A percentile compares a stretch with the other conserved stretches of the same genome.
Evolutionary conservation across 352 stramenopile species (phyloP).

Genomic region (Phytopythium helicoides): DNA sequence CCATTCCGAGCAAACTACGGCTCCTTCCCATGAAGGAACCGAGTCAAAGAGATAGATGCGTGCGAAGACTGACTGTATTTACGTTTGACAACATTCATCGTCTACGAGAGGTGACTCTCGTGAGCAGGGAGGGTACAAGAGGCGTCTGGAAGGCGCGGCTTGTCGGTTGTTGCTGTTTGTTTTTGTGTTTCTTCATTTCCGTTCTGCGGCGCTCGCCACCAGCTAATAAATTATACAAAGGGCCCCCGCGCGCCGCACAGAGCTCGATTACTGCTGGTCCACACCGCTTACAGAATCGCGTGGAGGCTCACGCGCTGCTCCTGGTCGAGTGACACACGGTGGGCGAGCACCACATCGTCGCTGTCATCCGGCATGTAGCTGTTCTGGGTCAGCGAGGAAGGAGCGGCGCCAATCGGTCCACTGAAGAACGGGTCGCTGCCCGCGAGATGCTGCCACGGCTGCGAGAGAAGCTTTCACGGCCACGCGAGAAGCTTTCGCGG

Average conservation of each 20-base stretch:
- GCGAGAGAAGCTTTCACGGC: neutral
- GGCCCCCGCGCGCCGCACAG: neutral
- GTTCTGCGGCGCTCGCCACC: neutral
- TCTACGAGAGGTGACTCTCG: neutral
- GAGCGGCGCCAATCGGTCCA: neutral
- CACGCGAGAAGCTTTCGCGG: neutral
- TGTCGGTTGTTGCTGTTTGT: neutral
- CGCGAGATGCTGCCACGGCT: conserved; percentile 3
- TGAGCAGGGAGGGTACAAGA: no score
- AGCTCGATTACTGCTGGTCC: neutral
- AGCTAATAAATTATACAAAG: conserved; percentile 10
- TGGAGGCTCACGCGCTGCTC: conserved; percentile 62
- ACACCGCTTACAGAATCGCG: conserved; percentile 46
- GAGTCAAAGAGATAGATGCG: neutral
- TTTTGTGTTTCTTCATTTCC: neutral
- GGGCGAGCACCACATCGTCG: conserved; percentile 53
- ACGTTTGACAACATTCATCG: conserved; percentile 1
- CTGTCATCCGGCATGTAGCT: conserved; percentile 32
- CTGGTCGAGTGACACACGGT: conserved; percentile 58
- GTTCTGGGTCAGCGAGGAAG: conserved; percentile 7
- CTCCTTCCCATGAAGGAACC: conserved; percentile 17
- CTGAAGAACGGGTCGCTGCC: conserved; percentile 11
- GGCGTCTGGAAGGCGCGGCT: neutral
- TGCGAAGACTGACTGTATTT: neutral
- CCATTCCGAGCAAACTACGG: conserved; percentile 17